Base-by-base conservation (phyloP, 148 eudicot species). In the Camellia japonica region DNA sequence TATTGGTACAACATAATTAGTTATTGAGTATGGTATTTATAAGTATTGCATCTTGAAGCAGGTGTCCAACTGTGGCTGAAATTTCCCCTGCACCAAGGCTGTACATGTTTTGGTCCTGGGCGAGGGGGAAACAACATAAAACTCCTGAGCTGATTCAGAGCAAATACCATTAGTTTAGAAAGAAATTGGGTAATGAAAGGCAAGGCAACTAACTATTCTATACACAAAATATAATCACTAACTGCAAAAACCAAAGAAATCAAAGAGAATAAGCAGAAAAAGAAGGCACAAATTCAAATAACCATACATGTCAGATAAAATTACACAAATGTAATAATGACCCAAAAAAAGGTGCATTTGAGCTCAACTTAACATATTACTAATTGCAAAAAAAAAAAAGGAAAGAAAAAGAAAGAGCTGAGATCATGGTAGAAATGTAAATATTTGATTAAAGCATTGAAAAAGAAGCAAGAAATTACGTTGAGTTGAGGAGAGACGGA, bases 401-500 rank as follows among this genome's bases (percentile, higher is more conserved):
- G 51, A 2, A 6, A 54, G 44, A 41, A 15, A 11, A 42, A 23
- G 30, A 23, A 23, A 23, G 30, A 23, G 30, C 51, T 47, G 7
- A 47, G 51, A 23, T 13, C 8, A 54, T 23, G 38, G 8, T 18
- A 68, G 44, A 47, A 55, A 14, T 8, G 38, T 14, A 44, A 51
- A 18, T 13, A 64, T 3, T 15, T 19, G 64, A 19, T 49, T 1
- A 65, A 18, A 23, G 30, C 16, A 77, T 2, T 42, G 18, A 43
- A 4, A 23, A 16, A 23, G 23, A 23, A 46, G 68, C 55, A 77
- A 3, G 1, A 49, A 66, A 51, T 12, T 51, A 78, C 80, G 73
- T 78, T 54, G 46, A 78, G 16, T 30, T 55, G 23, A 66, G 30
- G 47, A 66, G 80, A 69, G 51, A 43, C 6, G 30, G 80, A 67